Base-by-base conservation (phyloP, 2,329 filamentous ascomycete species). In the Colletotrichum kahawae region DNA sequence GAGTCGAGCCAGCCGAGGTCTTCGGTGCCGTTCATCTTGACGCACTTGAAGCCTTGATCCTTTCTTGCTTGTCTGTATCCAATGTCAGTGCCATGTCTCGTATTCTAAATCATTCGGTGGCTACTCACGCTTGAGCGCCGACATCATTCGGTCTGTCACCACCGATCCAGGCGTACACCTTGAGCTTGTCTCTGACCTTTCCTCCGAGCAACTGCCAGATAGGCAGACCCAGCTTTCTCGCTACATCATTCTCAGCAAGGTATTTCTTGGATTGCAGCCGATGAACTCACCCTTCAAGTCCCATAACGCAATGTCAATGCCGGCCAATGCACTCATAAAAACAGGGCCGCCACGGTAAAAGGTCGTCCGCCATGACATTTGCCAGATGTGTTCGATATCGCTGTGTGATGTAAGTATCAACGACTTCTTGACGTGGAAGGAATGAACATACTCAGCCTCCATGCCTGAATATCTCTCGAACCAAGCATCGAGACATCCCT, bases 301-400 rank as follows among this genome's bases (percentile, higher is more conserved):
- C 94, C 94, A 96, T 1, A 95, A 85, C 0, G 94, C 94, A 81
- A 96, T 96, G 80, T 96, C 94, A 67, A 96, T 91, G 3, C 94
- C 94, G 1, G 93, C 91, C 18, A 96, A 84, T 0, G 94, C 94
- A 78, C 92, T 94, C 93, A 96, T 95, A 77, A 96, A 93, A 12
- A 96, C 94, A 0, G 94, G 93, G 0, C 94, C 94, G 3, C 94
- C 94, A 33, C 94, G 88, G 82, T 96, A 96, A 82, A 96, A 96
- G 0, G 91, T 91, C 56, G 90, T 86, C 56, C 94, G 89, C 90
- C 92, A 95, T 31, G 91, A 90, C 77, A 90, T 88, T 81, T 95
- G 94, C 94, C 94, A 96, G 73, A 96, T 93, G 77, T 95, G 92
- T 81, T 96, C 94, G 77, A 96, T 95, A 64, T 95, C 91, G 80